Conservation (phyloP, 202 grass and related monocot species). For the Elaeis oleifera region DNA sequence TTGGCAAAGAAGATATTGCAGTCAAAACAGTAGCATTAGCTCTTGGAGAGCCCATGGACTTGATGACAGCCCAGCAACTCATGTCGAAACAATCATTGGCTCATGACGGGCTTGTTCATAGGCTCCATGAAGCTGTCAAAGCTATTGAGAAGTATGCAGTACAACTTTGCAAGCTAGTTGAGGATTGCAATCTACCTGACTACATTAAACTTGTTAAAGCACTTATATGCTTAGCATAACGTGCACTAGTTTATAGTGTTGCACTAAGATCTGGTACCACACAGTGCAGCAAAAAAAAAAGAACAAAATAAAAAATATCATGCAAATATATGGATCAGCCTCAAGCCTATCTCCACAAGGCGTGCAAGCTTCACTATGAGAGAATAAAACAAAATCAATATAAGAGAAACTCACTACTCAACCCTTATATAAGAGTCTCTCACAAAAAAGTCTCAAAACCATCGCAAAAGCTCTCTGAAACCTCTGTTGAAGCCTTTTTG, state of each 20-base stretch:
- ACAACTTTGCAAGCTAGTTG: constrained; percentile 19
- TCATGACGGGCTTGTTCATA: constrained; percentile 17
- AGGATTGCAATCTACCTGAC: constrained; percentile 19
- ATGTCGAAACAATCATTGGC: constrained; percentile 12
- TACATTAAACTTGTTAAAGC: constrained; percentile 26
- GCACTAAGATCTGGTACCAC: too few relatives aligned
- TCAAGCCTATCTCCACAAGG: too few relatives aligned
- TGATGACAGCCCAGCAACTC: constrained; percentile 22
- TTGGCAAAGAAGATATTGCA: constrained; percentile 17
- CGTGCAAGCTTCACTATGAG: too few relatives aligned
- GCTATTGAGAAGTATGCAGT: constrained; percentile 21
- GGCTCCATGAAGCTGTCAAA: constrained; percentile 13
- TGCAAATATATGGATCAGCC: too few relatives aligned
- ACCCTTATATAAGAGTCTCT: too few relatives aligned
- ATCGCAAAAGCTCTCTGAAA: too few relatives aligned
- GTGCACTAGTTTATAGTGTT: constrained; percentile 16
- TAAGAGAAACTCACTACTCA: too few relatives aligned
- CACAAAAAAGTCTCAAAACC: too few relatives aligned
- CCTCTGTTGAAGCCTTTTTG: too few relatives aligned
- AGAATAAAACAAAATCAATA: too few relatives aligned
- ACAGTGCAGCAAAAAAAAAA: too few relatives aligned
- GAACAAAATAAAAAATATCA: too few relatives aligned
- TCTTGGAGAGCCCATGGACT: constrained; percentile 27
- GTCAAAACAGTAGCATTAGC: background rate
- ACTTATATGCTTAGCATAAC: constrained; percentile 15